phyloP scores from a whole-genome alignment of 345 rosid species.

The Anastatica hierochuntica region DNA sequence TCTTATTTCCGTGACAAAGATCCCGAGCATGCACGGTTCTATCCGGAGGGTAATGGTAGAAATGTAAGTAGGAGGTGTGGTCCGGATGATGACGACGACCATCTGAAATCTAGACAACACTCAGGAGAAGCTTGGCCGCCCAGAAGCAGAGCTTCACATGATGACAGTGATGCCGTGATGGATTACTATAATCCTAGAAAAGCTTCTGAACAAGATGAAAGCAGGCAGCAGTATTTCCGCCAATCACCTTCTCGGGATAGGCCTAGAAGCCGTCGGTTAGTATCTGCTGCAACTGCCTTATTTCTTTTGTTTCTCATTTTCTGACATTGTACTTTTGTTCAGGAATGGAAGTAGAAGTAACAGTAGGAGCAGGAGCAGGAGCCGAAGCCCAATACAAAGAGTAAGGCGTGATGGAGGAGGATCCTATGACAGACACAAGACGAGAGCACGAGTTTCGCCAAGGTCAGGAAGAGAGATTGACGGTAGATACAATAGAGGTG shows the following conservation, averaged over 20 bases:
- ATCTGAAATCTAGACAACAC: slow-evolving; percentile 29
- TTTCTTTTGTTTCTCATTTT: not conserved
- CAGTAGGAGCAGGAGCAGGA: slow-evolving; percentile 50
- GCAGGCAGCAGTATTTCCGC: slow-evolving; percentile 46
- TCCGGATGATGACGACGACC: slow-evolving; percentile 16
- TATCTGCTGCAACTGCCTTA: not conserved
- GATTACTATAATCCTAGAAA: slow-evolving; percentile 48
- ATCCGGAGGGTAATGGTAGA: slow-evolving; percentile 35
- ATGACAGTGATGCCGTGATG: slow-evolving; percentile 31
- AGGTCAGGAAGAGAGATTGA: slow-evolving; percentile 54
- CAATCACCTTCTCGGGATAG: slow-evolving; percentile 56
- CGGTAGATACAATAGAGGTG: slow-evolving; percentile 77
- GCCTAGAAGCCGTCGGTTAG: slow-evolving; percentile 47
- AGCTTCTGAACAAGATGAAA: slow-evolving; percentile 74
- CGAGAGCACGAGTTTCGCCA: slow-evolving; percentile 41
- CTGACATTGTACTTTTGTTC: not conserved
- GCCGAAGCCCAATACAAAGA: slow-evolving; percentile 63
- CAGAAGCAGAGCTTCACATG: slow-evolving; percentile 48
- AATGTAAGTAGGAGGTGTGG: slow-evolving; percentile 42
- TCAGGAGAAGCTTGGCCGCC: slow-evolving; percentile 41
- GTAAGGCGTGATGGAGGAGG: slow-evolving; percentile 62
- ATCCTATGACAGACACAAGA: slow-evolving; percentile 45
- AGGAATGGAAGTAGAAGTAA: slow-evolving; percentile 37
- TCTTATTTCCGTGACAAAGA: slow-evolving; percentile 36
- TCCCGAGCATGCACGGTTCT: slow-evolving; percentile 36